Evolutionary conservation across 2,329 filamentous ascomycete genomes (phyloP), one percentile per base, ranked within the genome.

Genomic region (Penicillium sp.): DNA sequence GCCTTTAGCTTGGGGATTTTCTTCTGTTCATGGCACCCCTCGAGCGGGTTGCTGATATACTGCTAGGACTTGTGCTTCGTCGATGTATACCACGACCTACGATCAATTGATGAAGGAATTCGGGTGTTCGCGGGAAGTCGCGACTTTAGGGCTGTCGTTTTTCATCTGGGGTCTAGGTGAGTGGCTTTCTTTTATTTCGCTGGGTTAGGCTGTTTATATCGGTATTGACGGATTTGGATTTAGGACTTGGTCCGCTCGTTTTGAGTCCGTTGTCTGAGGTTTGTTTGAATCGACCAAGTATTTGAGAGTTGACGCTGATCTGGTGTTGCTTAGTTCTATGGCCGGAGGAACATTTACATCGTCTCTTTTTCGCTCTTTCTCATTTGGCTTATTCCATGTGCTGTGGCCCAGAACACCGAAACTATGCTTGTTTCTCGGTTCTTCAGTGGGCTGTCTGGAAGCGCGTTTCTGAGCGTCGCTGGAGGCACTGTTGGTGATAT

Each of bases 31-130:
- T 25, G 22, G 22, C 22, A 14, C 19, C 14, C 9, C 13, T 4
- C 22, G 9, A 22, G 12, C 29, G 42, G 19, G 41, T 31, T 31
- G 33, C 40, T 52, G 16, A 52, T 35, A 5, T 12, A 22, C 22
- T 25, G 22, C 22, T 60, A 90, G 87, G 46, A 95, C 90, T 8
- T 89, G 86, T 65, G 82, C 88, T 1, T 91, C 87, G 40, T 93
- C 89, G n/a, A 83, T 95, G 60, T 95, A 96, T 70, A 92, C 89
- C 0, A 82, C 82, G 11, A 93, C 88, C 0, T 96, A 95, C 67
- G 65, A 63, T 14, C 87, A 93, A 68, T 82, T 95, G 70, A 82
- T 85, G 54, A 72, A 76, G 22, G 87, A 95, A 51, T 95, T 95
- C 60, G 72, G 80, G 56, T 80, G 80, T 60, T 86, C 87, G 0